These are phyloP conservation scores for Euphrasia arctica DNA, from an alignment of 305 asterid genomes.

Conservation along the genomic window DNA sequence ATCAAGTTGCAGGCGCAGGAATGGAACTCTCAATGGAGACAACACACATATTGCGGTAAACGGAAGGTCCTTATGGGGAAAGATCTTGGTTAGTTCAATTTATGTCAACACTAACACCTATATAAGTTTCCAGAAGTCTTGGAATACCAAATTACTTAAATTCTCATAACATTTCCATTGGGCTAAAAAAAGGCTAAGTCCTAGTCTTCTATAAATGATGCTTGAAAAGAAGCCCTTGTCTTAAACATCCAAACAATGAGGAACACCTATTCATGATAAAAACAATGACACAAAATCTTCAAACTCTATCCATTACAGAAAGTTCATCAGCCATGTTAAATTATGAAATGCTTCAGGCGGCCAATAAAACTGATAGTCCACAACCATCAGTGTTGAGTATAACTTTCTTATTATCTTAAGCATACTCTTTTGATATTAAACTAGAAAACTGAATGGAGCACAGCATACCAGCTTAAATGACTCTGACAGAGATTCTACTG, in stretches of 20 bases:
- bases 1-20: no score
- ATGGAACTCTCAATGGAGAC: not conserved
- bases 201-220: not conserved
- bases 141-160: not conserved
- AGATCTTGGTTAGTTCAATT: slow-evolving; percentile 5
- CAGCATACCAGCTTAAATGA: slow-evolving; percentile 79
- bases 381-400: slow-evolving; percentile 3
- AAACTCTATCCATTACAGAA: not conserved
- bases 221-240: slow-evolving; percentile 10
- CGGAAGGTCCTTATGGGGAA: slow-evolving; percentile 7
- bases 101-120: slow-evolving; percentile 1
- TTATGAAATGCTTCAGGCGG: slow-evolving; percentile 12
- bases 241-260: slow-evolving; percentile 13
- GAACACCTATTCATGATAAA: not conserved
- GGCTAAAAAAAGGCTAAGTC: slow-evolving; percentile 5
- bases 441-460: slow-evolving; percentile 3
- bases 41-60: slow-evolving; percentile 7
- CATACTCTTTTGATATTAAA: slow-evolving; percentile 6
- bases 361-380: not conserved
- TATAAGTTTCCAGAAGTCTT: slow-evolving; percentile 9
- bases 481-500: slow-evolving; percentile 81
- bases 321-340: slow-evolving; percentile 5
- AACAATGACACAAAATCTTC: not conserved
- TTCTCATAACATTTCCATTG: slow-evolving; percentile 15
- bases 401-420: slow-evolving; percentile 14